Conservation (phyloP, 768 basidiomycete genomes). For the Phaffia tasmanica region DNA sequence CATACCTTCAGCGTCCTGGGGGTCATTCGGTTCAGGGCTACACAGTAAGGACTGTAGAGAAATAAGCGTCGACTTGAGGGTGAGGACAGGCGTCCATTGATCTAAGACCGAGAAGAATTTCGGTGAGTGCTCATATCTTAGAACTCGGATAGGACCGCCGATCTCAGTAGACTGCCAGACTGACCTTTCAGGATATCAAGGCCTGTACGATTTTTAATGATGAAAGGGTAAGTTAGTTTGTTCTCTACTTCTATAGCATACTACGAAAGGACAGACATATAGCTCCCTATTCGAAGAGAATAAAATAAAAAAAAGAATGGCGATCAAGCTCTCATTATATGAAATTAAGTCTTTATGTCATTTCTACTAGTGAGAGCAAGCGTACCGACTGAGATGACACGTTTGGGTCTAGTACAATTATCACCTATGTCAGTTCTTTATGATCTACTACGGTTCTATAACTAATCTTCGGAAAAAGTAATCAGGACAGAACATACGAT, state of each 20-base stretch:
- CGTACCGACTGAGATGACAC: constrained; percentile 68
- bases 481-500: constrained; percentile 18
- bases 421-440: neutral
- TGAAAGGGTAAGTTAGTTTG: neutral
- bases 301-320: neutral
- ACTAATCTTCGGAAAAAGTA: too few relatives aligned
- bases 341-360: too few relatives aligned
- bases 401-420: constrained; percentile 59
- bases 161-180: constrained; percentile 29
- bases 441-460: neutral
- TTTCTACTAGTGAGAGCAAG: neutral
- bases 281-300: constrained; percentile 47
- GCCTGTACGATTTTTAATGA: constrained; percentile 5
- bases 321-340: neutral
- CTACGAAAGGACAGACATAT: constrained; percentile 55
- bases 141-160: constrained; percentile 18
- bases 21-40: constrained; percentile 88
- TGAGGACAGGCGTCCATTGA: constrained; percentile 90
- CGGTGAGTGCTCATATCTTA: neutral
- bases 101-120: neutral
- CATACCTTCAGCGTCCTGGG: constrained; percentile 77
- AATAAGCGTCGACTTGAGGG: constrained; percentile 90
- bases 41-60: constrained; percentile 86
- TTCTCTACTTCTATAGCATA: neutral
- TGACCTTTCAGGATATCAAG: constrained; percentile 50